Conservation (phyloP, 2,329 filamentous ascomycete genomes). For the Colletotrichum truncatum region DNA sequence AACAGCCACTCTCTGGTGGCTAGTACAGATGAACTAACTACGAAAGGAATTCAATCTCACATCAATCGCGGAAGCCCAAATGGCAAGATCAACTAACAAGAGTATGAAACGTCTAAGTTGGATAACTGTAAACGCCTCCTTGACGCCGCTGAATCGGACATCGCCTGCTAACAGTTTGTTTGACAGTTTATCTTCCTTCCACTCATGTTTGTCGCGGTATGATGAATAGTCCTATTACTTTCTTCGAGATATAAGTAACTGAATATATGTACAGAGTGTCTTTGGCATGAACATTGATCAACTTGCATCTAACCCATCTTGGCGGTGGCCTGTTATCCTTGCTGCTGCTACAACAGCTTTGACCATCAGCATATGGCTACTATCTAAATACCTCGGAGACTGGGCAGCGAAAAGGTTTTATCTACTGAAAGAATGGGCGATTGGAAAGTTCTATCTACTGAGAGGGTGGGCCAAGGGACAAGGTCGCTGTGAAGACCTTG, state of each 20-base stretch:
- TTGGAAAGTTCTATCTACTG: too few relatives aligned
- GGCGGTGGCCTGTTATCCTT: accelerated
- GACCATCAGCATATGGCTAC: not conserved
- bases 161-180: not conserved
- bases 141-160: accelerated
- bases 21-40: accelerated
- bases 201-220: not conserved
- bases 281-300: not conserved
- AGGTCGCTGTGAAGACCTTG: too few relatives aligned
- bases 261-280: not conserved
- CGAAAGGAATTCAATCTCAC: not conserved
- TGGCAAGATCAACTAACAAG: not conserved
- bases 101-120: not conserved
- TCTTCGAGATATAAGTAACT: not conserved
- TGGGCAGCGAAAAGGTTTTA: too few relatives aligned
- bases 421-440: too few relatives aligned
- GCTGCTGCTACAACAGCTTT: not conserved
- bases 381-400: too few relatives aligned
- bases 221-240: accelerated
- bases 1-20: not conserved
- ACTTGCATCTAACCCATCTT: not conserved
- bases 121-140: not conserved
- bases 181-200: not conserved
- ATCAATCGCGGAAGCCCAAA: not conserved
- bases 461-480: too few relatives aligned